phyloP scores from a whole-genome alignment of 2,329 filamentous ascomycete species.

The Exophiala calicioides region DNA sequence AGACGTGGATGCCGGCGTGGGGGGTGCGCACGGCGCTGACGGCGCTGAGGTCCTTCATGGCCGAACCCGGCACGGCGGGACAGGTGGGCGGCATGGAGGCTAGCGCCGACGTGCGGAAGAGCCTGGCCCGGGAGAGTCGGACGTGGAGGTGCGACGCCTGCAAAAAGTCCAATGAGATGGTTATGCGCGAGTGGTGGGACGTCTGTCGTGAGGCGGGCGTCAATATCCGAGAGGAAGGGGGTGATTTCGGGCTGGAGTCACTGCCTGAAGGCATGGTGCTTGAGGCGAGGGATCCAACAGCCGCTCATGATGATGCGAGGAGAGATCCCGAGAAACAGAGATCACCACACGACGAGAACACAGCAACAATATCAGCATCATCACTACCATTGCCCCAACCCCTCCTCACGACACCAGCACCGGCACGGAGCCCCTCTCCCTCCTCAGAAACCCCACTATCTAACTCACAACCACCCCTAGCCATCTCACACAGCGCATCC shows the following conservation, averaged over 20 bases:
- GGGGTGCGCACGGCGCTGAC: slow-evolving; percentile 85
- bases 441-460: background rate
- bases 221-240: slow-evolving; percentile 43
- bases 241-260: slow-evolving; percentile 42
- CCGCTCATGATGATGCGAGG: background rate
- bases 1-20: slow-evolving; percentile 99
- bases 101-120: slow-evolving; percentile 64
- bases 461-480: background rate
- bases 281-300: slow-evolving; percentile 66
- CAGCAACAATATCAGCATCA: background rate
- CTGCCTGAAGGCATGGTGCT: slow-evolving; percentile 61
- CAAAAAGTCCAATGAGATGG: slow-evolving; percentile 68
- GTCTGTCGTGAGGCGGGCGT: slow-evolving; percentile 49
- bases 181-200: slow-evolving; percentile 70
- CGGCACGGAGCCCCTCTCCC: background rate
- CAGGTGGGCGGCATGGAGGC: slow-evolving; percentile 89
- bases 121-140: slow-evolving; percentile 67
- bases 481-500: background rate
- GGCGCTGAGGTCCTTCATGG: slow-evolving; percentile 86
- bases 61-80: slow-evolving; percentile 74
- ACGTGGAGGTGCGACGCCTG: slow-evolving; percentile 71
- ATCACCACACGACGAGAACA: background rate
- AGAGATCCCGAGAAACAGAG: slow-evolving; percentile 1
- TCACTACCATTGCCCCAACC: background rate
- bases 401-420: background rate